Conservation (phyloP, 495 filamentous ascomycete genomes). For the Hypomontagnella monticulosa region DNA sequence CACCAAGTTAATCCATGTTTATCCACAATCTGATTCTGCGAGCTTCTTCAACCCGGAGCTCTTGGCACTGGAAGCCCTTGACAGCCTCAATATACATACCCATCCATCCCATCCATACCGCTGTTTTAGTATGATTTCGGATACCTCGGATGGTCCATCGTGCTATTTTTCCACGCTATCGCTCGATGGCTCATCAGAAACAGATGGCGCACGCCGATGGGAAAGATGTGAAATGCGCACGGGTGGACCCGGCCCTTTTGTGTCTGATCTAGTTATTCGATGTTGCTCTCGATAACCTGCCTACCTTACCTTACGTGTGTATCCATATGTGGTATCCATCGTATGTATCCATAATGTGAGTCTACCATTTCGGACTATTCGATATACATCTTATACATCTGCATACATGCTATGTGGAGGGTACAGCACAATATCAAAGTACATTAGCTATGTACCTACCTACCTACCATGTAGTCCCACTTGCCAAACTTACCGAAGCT, state of each 20-base stretch:
- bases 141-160: conserved; percentile 41
- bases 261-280: conserved; percentile 5
- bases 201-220: conserved; percentile 35
- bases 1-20: neutral
- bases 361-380: too few relatives aligned
- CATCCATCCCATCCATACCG: conserved; percentile 21
- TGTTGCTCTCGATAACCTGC: conserved; percentile 4
- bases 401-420: neutral
- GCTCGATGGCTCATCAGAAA: conserved; percentile 32
- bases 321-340: too few relatives aligned
- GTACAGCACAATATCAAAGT: too few relatives aligned
- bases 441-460: too few relatives aligned
- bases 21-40: conserved; percentile 11
- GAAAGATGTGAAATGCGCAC: conserved; percentile 9
- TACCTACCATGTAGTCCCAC: too few relatives aligned
- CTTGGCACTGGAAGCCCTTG: conserved; percentile 6
- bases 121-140: conserved; percentile 31
- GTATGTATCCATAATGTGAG: too few relatives aligned
- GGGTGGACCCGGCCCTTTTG: conserved; percentile 29
- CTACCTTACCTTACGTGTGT: too few relatives aligned
- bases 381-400: too few relatives aligned
- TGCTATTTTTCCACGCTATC: conserved; percentile 39
- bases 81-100: conserved; percentile 28
- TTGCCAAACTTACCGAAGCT: too few relatives aligned
- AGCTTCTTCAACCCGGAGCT: conserved; percentile 16